phyloP scores from a whole-genome alignment of 495 filamentous ascomycete species.

The Hyaloscypha hepaticicola region DNA sequence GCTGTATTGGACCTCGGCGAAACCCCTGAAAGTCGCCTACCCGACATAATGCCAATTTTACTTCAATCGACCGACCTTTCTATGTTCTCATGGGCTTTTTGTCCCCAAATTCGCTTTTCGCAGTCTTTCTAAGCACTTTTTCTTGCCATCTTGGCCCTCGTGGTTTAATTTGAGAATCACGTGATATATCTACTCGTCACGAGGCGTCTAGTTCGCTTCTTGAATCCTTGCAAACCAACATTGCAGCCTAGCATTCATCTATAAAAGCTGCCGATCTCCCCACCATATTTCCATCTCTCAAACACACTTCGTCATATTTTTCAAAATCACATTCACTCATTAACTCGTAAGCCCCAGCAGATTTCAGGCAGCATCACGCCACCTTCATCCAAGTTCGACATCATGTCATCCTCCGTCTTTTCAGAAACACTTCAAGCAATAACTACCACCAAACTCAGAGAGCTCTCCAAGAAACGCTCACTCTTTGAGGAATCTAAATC shows the following conservation, averaged over 20 bases:
- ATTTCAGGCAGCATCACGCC: not conserved
- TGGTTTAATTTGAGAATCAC: not conserved
- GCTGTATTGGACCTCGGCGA: too few relatives aligned
- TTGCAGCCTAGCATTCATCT: slow-evolving; percentile 1
- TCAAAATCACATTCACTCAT: not conserved
- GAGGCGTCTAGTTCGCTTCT: not conserved
- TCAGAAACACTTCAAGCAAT: slow-evolving; percentile 65
- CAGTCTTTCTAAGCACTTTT: not conserved
- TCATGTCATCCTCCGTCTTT: slow-evolving; percentile 40
- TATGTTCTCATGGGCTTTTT: too few relatives aligned
- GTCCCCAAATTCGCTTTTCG: not conserved
- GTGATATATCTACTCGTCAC: not conserved
- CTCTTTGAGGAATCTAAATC: slow-evolving; percentile 49
- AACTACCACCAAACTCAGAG: slow-evolving; percentile 61
- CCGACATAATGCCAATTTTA: too few relatives aligned
- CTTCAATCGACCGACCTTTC: too few relatives aligned
- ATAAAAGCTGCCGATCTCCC: not conserved
- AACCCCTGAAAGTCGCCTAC: too few relatives aligned
- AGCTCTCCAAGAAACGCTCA: slow-evolving; percentile 57
- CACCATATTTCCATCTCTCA: not conserved
- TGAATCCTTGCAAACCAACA: not conserved
- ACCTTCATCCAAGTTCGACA: not conserved
- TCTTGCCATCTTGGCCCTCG: not conserved
- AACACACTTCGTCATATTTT: not conserved
- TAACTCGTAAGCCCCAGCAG: not conserved